Percentiles rank a stretch among this genome's conserved stretches.
Evolutionary conservation across 108 stramenopile species (phyloP).

Genomic region (Bacterosira constricta): DNA sequence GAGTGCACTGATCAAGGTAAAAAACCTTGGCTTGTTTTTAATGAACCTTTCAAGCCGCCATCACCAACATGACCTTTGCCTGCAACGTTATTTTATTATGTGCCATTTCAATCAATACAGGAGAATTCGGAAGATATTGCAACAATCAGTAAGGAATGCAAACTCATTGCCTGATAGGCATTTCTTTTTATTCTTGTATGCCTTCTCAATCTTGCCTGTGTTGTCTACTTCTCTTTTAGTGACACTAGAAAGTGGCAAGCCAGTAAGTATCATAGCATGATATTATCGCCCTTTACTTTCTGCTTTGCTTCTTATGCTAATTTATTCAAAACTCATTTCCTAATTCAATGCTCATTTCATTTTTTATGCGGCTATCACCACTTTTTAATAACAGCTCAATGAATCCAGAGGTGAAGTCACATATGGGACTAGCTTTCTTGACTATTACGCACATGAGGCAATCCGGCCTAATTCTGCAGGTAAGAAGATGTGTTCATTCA

Average conservation of each 20-base stretch:
- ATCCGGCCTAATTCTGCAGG: constrained; percentile 76
- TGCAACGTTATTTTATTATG: not conserved
- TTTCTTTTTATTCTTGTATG: constrained; percentile 53
- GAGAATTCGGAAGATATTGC: constrained; percentile 43
- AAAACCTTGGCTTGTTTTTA: constrained; percentile 2
- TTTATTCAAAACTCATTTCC: too few species aligned
- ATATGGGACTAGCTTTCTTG: constrained; percentile 85
- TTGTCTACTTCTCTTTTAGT: too few species aligned
- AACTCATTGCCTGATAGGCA: not conserved
- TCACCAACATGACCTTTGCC: too few species aligned
- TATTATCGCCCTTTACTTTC: too few species aligned
- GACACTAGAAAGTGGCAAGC: constrained; percentile 96
- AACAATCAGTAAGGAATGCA: not conserved
- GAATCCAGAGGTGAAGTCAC: constrained; percentile 89
- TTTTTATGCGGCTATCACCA: too few species aligned
- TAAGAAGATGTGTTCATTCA: too few species aligned
- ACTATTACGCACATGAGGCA: constrained; percentile 90
- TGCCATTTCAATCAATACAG: too few species aligned
- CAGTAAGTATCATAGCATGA: too few species aligned
- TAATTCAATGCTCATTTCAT: too few species aligned
- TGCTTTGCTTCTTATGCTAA: too few species aligned
- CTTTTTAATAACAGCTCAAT: too few species aligned
- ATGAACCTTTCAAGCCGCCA: not conserved
- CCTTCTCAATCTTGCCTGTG: too few species aligned
- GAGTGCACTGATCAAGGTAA: constrained; percentile 64